Conservation (phyloP, 164 flowering plant species). For the Liriodendron chinense region DNA sequence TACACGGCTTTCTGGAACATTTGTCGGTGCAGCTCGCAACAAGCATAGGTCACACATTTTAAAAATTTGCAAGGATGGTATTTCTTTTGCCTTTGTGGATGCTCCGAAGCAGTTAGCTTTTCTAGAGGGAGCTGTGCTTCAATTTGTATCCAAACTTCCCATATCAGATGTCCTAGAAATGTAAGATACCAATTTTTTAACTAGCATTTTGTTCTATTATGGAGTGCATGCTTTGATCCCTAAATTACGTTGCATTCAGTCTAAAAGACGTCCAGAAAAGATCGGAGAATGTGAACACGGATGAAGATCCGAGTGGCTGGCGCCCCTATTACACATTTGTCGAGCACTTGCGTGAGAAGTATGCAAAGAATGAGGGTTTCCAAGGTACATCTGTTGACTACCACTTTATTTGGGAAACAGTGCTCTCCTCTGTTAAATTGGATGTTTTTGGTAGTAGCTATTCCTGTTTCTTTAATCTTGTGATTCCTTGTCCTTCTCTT, state of each 20-base stretch:
- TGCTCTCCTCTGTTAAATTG: neutral
- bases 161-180: conserved; percentile 62
- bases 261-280: conserved; percentile 67
- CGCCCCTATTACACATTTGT: conserved; percentile 75
- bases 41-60: conserved; percentile 71
- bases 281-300: conserved; percentile 69
- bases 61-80: conserved; percentile 70
- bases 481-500: neutral
- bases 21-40: conserved; percentile 75
- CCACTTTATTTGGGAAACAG: neutral
- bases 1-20: conserved; percentile 70
- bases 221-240: conserved; percentile 9
- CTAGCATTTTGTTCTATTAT: neutral
- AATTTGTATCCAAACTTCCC: conserved; percentile 83
- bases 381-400: conserved; percentile 45
- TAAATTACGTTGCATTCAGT: conserved; percentile 36
- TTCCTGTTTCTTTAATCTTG: neutral
- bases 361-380: conserved; percentile 66
- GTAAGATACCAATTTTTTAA: conserved; percentile 40
- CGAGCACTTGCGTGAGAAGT: conserved; percentile 71
- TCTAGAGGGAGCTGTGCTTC: conserved; percentile 70
- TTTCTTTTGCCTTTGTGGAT: conserved; percentile 70
- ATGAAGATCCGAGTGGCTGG: conserved; percentile 99
- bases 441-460: neutral
- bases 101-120: conserved; percentile 78